Conservation (phyloP, 228 moss, liverwort and hornwort species). For the Sphagnum magellanicum region DNA sequence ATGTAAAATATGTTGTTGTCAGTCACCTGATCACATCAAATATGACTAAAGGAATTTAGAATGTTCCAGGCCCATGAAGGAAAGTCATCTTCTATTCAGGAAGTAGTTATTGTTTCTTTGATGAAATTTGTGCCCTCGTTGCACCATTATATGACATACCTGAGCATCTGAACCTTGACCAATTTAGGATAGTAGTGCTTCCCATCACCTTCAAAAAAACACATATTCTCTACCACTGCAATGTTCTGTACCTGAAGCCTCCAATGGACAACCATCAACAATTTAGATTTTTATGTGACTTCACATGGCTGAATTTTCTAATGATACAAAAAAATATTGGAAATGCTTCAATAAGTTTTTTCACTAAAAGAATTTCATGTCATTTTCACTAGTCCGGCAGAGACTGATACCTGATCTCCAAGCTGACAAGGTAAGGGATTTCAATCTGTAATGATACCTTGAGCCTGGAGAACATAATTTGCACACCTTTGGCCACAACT, state of each 20-base stretch:
- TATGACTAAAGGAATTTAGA: not conserved
- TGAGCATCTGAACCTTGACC: constrained; percentile 89
- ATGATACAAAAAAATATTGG: no score
- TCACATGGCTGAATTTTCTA: no score
- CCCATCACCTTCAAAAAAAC: constrained; percentile 95
- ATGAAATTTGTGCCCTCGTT: no score
- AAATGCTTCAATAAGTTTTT: no score
- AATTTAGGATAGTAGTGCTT: constrained; percentile 87
- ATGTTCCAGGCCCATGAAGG: not conserved
- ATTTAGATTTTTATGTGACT: no score
- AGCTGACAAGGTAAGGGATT: not conserved
- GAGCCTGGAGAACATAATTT: constrained; percentile 85
- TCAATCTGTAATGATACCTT: constrained; percentile 32
- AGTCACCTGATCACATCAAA: no score
- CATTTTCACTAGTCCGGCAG: not conserved
- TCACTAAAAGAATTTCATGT: not conserved
- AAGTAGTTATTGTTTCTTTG: not conserved
- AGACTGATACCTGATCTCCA: not conserved
- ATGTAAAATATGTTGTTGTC: no score
- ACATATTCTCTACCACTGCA: constrained; percentile 99
- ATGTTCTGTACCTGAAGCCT: constrained; percentile 62
- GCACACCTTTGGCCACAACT: constrained; percentile 96
- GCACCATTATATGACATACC: constrained; percentile 22
- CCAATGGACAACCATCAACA: not conserved
- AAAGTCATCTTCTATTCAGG: not conserved